Conservation (phyloP, 2,329 filamentous ascomycete genomes). For the Dendryphion nanum region DNA sequence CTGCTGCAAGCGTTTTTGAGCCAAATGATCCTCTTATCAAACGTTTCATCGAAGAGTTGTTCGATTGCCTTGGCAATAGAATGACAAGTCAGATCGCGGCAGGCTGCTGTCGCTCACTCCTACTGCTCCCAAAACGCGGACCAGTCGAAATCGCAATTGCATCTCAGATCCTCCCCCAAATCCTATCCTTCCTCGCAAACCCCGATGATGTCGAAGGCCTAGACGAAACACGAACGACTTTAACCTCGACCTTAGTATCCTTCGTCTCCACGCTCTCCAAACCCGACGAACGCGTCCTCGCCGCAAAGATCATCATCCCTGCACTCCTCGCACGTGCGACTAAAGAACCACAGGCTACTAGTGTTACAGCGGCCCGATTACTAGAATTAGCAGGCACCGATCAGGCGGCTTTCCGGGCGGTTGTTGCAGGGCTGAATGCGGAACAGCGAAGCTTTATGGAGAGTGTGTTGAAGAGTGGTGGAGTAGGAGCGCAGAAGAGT, state of each 20-base stretch:
- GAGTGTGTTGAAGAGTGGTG: constrained; percentile 69
- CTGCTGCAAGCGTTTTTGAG: constrained; percentile 70
- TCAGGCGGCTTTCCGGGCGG: constrained; percentile 68
- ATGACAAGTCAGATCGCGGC: constrained; percentile 88
- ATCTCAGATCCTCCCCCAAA: constrained; percentile 69
- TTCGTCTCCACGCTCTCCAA: constrained; percentile 55
- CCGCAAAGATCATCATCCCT: constrained; percentile 75
- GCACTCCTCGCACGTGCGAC: constrained; percentile 71
- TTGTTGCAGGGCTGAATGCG: constrained; percentile 69
- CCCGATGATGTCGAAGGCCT: constrained; percentile 69
- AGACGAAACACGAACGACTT: constrained; percentile 67
- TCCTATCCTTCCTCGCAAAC: constrained; percentile 72
- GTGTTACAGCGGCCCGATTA: constrained; percentile 72
- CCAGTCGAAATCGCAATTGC: constrained; percentile 59
- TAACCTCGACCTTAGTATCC: constrained; percentile 73
- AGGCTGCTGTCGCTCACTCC: constrained; percentile 81
- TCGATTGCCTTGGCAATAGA: constrained; percentile 78
- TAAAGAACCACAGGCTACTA: constrained; percentile 55
- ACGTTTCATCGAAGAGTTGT: constrained; percentile 74
- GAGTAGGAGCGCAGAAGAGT: constrained; percentile 44
- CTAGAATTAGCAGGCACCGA: constrained; percentile 79
- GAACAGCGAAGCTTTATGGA: constrained; percentile 77
- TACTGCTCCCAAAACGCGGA: constrained; percentile 60
- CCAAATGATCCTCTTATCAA: constrained; percentile 72
- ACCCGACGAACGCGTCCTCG: constrained; percentile 44